These are phyloP conservation scores for Rhizophagus prolifer DNA, from an alignment of 192 early-diverging fungal species.

Conservation along the genomic window DNA sequence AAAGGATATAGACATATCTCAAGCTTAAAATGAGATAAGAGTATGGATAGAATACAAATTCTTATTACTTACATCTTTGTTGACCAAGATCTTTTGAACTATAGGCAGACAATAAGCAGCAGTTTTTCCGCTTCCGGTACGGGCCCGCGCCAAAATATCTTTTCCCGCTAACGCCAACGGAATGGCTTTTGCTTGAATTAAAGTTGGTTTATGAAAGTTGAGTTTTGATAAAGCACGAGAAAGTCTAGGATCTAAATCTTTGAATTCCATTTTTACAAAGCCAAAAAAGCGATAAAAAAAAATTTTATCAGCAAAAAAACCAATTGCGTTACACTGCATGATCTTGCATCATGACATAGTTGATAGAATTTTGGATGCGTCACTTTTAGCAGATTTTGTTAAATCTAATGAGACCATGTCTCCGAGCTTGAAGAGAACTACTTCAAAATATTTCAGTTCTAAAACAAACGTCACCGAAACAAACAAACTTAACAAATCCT, in stretches of 20 bases:
- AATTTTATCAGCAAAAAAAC: neutral
- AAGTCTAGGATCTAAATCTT: conserved; percentile 78
- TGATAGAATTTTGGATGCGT: too few relatives aligned
- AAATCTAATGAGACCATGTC: neutral
- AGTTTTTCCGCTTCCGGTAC: conserved; percentile 96
- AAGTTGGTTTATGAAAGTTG: conserved; percentile 81
- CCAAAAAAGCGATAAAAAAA: neutral
- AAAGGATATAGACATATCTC: neutral
- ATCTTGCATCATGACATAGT: too few relatives aligned
- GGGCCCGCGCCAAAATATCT: conserved; percentile 89
- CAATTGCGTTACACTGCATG: neutral
- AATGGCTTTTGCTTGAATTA: conserved; percentile 86
- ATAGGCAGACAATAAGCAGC: conserved; percentile 92
- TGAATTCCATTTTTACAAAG: neutral
- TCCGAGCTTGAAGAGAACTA: neutral
- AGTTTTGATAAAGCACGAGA: conserved; percentile 83
- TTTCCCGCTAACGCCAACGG: conserved; percentile 90
- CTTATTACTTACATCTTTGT: conserved; percentile 54
- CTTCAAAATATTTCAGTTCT: conserved; percentile 9
- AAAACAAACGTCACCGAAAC: neutral
- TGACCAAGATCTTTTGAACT: conserved; percentile 82
- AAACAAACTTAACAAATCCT: neutral
- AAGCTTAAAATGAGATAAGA: neutral
- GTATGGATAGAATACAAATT: neutral
- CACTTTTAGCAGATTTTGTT: too few relatives aligned